Conservation (phyloP, 1,139 yeast genomes). For the Geotrichum phurueaensis region DNA sequence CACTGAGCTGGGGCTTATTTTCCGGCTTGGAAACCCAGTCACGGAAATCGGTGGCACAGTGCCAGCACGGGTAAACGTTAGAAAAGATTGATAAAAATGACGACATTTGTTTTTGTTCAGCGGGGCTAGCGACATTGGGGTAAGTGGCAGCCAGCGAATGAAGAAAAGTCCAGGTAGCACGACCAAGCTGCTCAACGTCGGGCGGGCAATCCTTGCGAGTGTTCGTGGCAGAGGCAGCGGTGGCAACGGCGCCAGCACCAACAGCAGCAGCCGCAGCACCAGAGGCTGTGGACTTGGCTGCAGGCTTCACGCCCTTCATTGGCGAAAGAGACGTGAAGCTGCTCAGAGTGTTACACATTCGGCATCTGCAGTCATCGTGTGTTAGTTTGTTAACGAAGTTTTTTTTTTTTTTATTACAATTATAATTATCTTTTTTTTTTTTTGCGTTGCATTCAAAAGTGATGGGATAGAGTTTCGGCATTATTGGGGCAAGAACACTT, state of each 20-base stretch:
- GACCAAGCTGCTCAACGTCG: constrained; percentile 75
- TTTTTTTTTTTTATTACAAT: not conserved
- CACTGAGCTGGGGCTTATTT: constrained; percentile 54
- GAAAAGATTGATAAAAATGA: constrained; percentile 68
- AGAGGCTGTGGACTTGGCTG: constrained; percentile 6
- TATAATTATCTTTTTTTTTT: not conserved
- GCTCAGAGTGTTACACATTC: constrained; percentile 69
- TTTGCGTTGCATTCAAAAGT: not conserved
- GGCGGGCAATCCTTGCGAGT: constrained; percentile 49
- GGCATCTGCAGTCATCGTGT: constrained; percentile 50
- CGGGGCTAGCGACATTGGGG: constrained; percentile 59
- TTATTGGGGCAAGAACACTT: constrained; percentile 35
- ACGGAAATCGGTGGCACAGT: constrained; percentile 82
- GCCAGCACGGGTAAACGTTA: constrained; percentile 88
- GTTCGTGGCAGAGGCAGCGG: constrained; percentile 10
- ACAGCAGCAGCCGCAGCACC: constrained; percentile 22
- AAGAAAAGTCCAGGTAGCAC: constrained; percentile 85
- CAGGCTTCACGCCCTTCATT: not conserved
- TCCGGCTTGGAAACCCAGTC: constrained; percentile 46
- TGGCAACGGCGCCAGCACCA: constrained; percentile 19
- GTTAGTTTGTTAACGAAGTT: not conserved
- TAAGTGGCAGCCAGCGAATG: constrained; percentile 89
- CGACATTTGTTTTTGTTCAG: constrained; percentile 65
- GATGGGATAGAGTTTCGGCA: not conserved
- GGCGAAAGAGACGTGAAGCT: constrained; percentile 53